Evolutionary conservation across 2,329 filamentous ascomycete genomes (phyloP).

Genomic region (Lasiodiplodia sp.): DNA sequence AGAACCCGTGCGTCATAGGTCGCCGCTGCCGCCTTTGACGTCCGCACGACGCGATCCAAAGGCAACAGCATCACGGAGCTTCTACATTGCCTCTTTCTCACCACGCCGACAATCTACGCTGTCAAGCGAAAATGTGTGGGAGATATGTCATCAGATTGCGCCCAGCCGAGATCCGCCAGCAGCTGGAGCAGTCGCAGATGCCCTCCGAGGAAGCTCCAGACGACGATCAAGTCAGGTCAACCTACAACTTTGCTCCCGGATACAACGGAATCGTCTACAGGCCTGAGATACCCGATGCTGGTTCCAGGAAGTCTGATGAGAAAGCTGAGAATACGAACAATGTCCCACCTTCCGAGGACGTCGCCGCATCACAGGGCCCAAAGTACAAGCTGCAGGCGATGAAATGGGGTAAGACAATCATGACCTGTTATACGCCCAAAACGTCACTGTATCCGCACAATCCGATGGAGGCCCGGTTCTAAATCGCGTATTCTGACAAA

Average conservation of each 20-base stretch:
- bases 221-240: conserved; percentile 75
- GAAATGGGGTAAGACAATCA: conserved; percentile 75
- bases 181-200: conserved; percentile 78
- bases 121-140: conserved; percentile 65
- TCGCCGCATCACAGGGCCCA: conserved; percentile 45
- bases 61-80: not conserved
- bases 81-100: conserved; percentile 2
- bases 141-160: conserved; percentile 71
- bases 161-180: conserved; percentile 75
- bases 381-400: conserved; percentile 88
- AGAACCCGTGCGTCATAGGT: conserved; percentile 19
- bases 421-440: conserved; percentile 50
- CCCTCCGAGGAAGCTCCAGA: conserved; percentile 73
- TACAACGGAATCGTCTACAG: conserved; percentile 87
- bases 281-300: conserved; percentile 71
- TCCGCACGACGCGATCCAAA: conserved; percentile 11
- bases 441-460: conserved; percentile 86
- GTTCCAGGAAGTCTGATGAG: conserved; percentile 52
- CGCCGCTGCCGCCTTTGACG: conserved; percentile 21
- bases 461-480: not conserved
- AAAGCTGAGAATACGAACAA: conserved; percentile 32
- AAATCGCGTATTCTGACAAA: conserved; percentile 8
- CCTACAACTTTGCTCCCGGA: conserved; percentile 92
- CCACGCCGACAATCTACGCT: not conserved
- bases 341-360: conserved; percentile 31